phyloP scores from a whole-genome alignment of 495 filamentous ascomycete species.

The Glutinoglossum americanum region DNA sequence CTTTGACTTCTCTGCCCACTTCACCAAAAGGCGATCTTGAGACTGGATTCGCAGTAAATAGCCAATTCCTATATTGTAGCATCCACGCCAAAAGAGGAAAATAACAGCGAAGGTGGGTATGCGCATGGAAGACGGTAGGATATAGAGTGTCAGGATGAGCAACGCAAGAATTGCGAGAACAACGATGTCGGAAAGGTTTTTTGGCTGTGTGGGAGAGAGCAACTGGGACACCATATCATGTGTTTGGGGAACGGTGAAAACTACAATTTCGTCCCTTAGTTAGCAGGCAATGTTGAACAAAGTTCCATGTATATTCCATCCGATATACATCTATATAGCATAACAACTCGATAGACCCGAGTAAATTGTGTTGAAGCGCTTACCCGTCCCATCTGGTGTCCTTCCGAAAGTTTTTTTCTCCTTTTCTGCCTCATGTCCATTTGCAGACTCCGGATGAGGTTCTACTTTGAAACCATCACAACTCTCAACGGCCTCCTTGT shows the following conservation, averaged over 20 bases:
- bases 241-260: slow-evolving; percentile 87
- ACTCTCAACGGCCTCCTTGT: not conserved
- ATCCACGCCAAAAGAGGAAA: slow-evolving; percentile 80
- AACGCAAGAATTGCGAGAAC: slow-evolving; percentile 62
- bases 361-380: slow-evolving; percentile 13
- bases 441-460: not conserved
- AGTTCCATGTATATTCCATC: not conserved
- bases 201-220: slow-evolving; percentile 82
- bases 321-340: not conserved
- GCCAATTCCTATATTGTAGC: slow-evolving; percentile 88
- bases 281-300: not conserved
- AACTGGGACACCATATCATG: slow-evolving; percentile 98
- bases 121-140: slow-evolving; percentile 42
- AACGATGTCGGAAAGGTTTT: slow-evolving; percentile 68
- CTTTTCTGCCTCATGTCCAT: slow-evolving; percentile 23
- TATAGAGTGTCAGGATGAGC: slow-evolving; percentile 50
- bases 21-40: slow-evolving; percentile 60
- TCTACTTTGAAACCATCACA: not conserved
- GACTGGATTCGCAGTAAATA: slow-evolving; percentile 78
- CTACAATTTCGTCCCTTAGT: slow-evolving; percentile 21
- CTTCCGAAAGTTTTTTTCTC: slow-evolving; percentile 67
- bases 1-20: slow-evolving; percentile 66
- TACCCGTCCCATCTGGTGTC: slow-evolving; percentile 78
- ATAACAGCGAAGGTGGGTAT: slow-evolving; percentile 55
- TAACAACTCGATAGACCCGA: not conserved